These are phyloP conservation scores for Cystodermella granulosa DNA, from an alignment of 1,284 basidiomycete species.

Conservation along the genomic window DNA sequence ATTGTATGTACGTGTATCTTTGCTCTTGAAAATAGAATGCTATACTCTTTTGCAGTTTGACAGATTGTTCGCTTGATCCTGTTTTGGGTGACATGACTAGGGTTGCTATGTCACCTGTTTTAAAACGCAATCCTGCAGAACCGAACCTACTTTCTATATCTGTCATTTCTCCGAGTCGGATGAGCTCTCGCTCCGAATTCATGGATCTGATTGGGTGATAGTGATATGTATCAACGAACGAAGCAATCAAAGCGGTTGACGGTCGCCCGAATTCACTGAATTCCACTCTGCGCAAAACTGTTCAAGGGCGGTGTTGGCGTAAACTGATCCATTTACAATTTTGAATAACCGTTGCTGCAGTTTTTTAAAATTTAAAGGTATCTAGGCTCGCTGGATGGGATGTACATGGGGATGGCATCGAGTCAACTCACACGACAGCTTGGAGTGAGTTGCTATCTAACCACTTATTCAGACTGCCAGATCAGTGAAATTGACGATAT, in stretches of 20 bases:
- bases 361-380: too few relatives aligned
- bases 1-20: slow-evolving; percentile 32
- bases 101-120: background rate
- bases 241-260: slow-evolving; percentile 37
- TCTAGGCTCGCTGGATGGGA: slow-evolving; percentile 47
- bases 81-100: slow-evolving; percentile 24
- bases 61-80: slow-evolving; percentile 35
- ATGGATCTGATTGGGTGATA: slow-evolving; percentile 10
- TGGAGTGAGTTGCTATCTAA: slow-evolving; percentile 32
- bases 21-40: slow-evolving; percentile 2
- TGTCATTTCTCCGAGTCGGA: slow-evolving; percentile 30
- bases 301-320: slow-evolving; percentile 46
- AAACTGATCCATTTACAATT: slow-evolving; percentile 40
- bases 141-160: slow-evolving; percentile 40
- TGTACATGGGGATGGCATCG: slow-evolving; percentile 48
- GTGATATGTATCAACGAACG: slow-evolving; percentile 34
- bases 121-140: slow-evolving; percentile 18
- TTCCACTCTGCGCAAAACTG: slow-evolving; percentile 43
- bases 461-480: background rate
- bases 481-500: slow-evolving; percentile 36
- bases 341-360: too few relatives aligned
- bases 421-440: slow-evolving; percentile 39
- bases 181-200: background rate
- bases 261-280: slow-evolving; percentile 38
- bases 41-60: slow-evolving; percentile 18